These are phyloP conservation scores for Canavalia ensiformis DNA, from an alignment of 306 rosid genomes.

Conservation along the genomic window DNA sequence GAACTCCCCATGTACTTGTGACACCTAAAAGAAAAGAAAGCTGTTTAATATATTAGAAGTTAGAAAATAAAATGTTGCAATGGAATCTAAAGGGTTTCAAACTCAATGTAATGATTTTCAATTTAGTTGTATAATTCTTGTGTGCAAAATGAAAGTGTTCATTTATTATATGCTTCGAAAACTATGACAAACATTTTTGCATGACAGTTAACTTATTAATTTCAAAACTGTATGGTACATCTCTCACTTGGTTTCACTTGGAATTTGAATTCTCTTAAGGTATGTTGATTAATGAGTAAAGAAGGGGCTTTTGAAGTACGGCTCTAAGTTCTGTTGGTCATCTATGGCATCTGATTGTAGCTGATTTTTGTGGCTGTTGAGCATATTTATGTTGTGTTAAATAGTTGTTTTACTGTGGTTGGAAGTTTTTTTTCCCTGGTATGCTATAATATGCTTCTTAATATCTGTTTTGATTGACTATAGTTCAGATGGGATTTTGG, in stretches of 20 bases:
- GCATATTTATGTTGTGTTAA: not conserved
- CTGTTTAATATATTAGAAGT: not conserved
- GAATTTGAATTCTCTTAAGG: conserved; percentile 1
- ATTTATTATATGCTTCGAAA: not conserved
- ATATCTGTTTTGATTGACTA: conserved; percentile 51
- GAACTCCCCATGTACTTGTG: not conserved
- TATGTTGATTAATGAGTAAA: conserved; percentile 31
- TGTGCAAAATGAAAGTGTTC: not conserved
- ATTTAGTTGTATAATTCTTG: not conserved
- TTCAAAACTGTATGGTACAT: conserved; percentile 5
- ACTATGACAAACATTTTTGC: not conserved
- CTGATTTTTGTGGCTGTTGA: conserved; percentile 38
- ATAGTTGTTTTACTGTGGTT: conserved; percentile 21
- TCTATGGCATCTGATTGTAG: conserved; percentile 38
- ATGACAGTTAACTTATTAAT: conserved; percentile 10
- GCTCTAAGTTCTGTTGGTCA: conserved; percentile 38
- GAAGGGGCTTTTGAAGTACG: conserved; percentile 17
- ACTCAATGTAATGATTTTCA: not conserved
- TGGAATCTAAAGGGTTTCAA: conserved; percentile 7
- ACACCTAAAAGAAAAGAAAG: not conserved
- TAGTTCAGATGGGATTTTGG: conserved; percentile 85
- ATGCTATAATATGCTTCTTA: conserved; percentile 31
- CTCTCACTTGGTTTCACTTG: not conserved
- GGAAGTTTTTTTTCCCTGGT: not conserved
- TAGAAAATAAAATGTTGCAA: conserved; percentile 9